Conservation (phyloP, 495 filamentous ascomycete genomes). For the Neurospora cerealis region DNA sequence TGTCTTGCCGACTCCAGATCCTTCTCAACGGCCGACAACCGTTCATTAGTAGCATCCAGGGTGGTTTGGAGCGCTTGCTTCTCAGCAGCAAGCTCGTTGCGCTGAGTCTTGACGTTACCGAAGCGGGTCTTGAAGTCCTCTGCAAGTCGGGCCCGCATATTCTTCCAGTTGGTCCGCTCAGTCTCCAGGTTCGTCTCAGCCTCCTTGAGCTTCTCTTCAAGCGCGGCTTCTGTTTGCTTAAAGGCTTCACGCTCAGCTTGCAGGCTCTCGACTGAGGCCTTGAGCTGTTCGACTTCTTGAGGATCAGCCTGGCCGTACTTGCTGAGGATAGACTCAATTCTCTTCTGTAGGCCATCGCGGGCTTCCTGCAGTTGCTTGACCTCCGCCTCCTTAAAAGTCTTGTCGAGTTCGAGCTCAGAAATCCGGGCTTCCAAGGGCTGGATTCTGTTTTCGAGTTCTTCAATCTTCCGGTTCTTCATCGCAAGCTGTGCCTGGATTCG, state of each 20-base stretch:
- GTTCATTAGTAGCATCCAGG: conserved; percentile 22
- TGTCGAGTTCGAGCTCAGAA: conserved; percentile 67
- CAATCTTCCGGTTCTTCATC: conserved; percentile 62
- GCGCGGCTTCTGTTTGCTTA: conserved; percentile 42
- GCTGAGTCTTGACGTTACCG: conserved; percentile 30
- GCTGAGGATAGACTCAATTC: conserved; percentile 85
- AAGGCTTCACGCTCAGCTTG: conserved; percentile 64
- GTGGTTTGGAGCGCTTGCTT: conserved; percentile 25
- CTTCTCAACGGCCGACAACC: conserved; percentile 24
- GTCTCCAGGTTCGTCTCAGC: conserved; percentile 30
- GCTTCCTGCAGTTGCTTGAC: conserved; percentile 77
- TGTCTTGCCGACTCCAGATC: conserved; percentile 29
- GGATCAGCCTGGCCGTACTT: conserved; percentile 95
- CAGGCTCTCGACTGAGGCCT: conserved; percentile 50
- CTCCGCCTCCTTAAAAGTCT: conserved; percentile 73
- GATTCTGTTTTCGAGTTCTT: conserved; percentile 63
- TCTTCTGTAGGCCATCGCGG: conserved; percentile 83
- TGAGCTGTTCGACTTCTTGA: conserved; percentile 78
- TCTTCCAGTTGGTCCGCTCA: conserved; percentile 36
- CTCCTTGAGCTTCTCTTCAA: conserved; percentile 46
- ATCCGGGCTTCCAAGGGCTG: conserved; percentile 73
- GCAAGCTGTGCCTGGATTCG: conserved; percentile 64
- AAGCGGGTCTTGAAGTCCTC: conserved; percentile 36
- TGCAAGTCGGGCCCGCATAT: conserved; percentile 29
- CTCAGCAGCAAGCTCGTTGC: conserved; percentile 31